Conservation (phyloP, 176 grass and related monocot genomes). For the Metroxylon sagu region DNA sequence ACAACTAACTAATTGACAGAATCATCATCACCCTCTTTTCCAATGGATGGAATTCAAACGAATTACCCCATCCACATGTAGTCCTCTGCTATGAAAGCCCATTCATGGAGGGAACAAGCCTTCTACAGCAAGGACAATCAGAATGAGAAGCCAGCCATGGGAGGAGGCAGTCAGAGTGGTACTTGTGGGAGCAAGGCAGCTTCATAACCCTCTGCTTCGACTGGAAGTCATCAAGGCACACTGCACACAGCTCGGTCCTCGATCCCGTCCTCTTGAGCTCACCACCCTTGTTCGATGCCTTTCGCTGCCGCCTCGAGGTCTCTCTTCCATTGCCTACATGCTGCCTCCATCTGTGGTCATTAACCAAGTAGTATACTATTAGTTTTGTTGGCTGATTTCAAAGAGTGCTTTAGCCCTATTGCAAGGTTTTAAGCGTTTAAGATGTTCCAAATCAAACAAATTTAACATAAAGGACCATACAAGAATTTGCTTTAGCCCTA, state of each 20-base stretch:
- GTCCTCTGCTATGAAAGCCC: background rate
- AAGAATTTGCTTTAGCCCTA: too few relatives aligned
- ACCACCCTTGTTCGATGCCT: background rate
- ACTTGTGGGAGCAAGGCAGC: slow-evolving; percentile 80
- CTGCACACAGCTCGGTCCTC: slow-evolving; percentile 41
- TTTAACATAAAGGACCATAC: too few relatives aligned
- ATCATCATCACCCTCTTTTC: too few relatives aligned
- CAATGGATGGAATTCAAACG: too few relatives aligned
- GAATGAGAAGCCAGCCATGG: slow-evolving; percentile 67
- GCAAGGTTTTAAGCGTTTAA: too few relatives aligned
- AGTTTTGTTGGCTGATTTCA: too few relatives aligned
- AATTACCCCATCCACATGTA: too few relatives aligned
- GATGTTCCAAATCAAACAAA: too few relatives aligned
- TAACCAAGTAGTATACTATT: too few relatives aligned
- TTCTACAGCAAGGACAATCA: slow-evolving; percentile 65
- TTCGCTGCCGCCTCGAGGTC: slow-evolving; percentile 8
- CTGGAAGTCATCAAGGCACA: slow-evolving; percentile 56
- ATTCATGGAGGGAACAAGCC: slow-evolving; percentile 23
- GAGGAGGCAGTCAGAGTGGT: slow-evolving; percentile 74
- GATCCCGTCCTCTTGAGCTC: slow-evolving; percentile 23
- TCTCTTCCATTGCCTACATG: slow-evolving; percentile 11
- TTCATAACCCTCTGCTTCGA: slow-evolving; percentile 29
- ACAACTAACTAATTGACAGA: too few relatives aligned
- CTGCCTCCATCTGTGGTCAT: slow-evolving; percentile 36
- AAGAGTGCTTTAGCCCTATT: too few relatives aligned